A percentile compares a stretch with the other conserved stretches of the same genome.
These are phyloP conservation scores for Pseudogymnoascus sp. DNA, from an alignment of 2,329 filamentous ascomycete species.

Conservation along the genomic window DNA sequence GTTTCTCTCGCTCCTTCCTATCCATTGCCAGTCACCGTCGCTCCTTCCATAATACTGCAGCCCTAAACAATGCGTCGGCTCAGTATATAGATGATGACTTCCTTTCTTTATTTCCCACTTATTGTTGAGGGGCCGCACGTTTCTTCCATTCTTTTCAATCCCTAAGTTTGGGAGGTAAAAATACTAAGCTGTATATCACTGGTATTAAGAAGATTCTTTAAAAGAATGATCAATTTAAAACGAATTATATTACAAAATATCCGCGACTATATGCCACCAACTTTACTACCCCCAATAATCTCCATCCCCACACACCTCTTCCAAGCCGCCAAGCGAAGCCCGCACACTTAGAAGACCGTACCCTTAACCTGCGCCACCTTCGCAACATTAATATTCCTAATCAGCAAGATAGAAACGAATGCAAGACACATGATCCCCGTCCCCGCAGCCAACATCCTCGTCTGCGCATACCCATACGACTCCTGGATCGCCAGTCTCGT, in stretches of 20 bases:
- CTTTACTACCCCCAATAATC: not conserved
- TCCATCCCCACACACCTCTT: not conserved
- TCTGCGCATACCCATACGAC: constrained; percentile 48
- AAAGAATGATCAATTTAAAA: not conserved
- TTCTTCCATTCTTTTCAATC: not conserved
- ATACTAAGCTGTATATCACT: not conserved
- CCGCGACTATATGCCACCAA: not conserved
- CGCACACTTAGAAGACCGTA: constrained; percentile 20
- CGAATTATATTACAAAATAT: constrained; percentile 1
- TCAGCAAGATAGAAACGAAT: constrained; percentile 35
- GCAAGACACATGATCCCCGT: constrained; percentile 37
- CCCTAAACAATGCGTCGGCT: no score
- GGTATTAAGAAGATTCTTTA: not conserved
- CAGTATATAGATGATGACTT: no score
- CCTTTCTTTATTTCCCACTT: no score
- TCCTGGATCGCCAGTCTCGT: constrained; percentile 44
- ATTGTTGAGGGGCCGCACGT: no score
- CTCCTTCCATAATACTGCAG: not conserved
- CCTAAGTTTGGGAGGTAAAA: not conserved
- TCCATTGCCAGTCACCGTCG: not conserved
- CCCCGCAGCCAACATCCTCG: constrained; percentile 44
- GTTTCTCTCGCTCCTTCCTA: not conserved
- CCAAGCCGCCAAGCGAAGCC: not conserved
- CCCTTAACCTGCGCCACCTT: constrained; percentile 38
- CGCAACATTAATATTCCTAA: constrained; percentile 40